Conservation (phyloP, 2,329 filamentous ascomycete genomes). For the Aspergillus quadrilineatus region DNA sequence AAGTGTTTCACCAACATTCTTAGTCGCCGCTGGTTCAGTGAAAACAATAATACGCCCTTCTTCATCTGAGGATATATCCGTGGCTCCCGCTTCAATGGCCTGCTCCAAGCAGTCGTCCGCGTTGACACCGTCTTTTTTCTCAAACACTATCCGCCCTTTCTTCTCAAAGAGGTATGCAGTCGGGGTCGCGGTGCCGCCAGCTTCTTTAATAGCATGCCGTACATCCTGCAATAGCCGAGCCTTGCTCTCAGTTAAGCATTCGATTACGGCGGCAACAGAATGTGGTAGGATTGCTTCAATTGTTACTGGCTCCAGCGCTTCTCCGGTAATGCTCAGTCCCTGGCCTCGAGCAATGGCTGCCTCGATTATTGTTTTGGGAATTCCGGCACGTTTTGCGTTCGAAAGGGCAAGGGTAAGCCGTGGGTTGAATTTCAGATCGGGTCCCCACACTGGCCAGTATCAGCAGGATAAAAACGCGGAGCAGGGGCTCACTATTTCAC, state of each 20-base stretch:
- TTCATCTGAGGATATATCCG: slow-evolving; percentile 54
- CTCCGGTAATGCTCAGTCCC: slow-evolving; percentile 72
- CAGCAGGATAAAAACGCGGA: slow-evolving; percentile 5
- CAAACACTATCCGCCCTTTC: slow-evolving; percentile 72
- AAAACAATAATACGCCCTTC: slow-evolving; percentile 71
- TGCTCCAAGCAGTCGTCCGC: slow-evolving; percentile 74
- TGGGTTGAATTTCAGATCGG: slow-evolving; percentile 71
- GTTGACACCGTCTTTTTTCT: slow-evolving; percentile 55
- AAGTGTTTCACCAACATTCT: slow-evolving; percentile 63
- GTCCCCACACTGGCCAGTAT: slow-evolving; percentile 63
- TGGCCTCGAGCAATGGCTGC: slow-evolving; percentile 84
- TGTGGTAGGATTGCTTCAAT: slow-evolving; percentile 79
- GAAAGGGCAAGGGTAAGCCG: slow-evolving; percentile 71
- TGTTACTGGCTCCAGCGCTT: slow-evolving; percentile 71
- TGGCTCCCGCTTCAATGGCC: slow-evolving; percentile 79
- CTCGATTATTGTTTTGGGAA: slow-evolving; percentile 83
- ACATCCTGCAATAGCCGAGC: slow-evolving; percentile 71
- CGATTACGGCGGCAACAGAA: slow-evolving; percentile 72
- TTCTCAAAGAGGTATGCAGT: slow-evolving; percentile 83
- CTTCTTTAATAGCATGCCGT: slow-evolving; percentile 67
- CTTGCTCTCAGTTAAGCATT: slow-evolving; percentile 82
- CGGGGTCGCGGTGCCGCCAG: slow-evolving; percentile 68
- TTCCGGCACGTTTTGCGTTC: slow-evolving; percentile 78
- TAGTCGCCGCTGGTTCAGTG: slow-evolving; percentile 66
- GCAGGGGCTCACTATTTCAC: slow-evolving; percentile 23